A percentile compares a stretch with the other conserved stretches of the same genome.
phyloP scores from a whole-genome alignment of 441 rosid species.

The Manihot esculenta region DNA sequence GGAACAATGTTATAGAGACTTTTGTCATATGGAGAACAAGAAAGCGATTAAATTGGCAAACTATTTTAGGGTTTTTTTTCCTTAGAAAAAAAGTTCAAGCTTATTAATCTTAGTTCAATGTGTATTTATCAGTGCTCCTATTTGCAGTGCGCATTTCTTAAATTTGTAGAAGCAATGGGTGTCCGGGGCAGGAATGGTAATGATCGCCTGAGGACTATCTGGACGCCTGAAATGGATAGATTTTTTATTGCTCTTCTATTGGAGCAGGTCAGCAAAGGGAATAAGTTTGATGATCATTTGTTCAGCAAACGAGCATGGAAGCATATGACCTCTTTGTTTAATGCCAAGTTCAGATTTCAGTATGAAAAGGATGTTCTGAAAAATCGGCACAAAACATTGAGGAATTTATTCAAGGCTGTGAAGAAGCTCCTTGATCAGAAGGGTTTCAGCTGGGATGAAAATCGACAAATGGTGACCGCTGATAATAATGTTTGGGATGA shows the following conservation, averaged over 20 bases:
- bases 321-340: slow-evolving; percentile 61
- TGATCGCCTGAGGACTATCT: slow-evolving; percentile 68
- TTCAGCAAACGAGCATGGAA: slow-evolving; percentile 89
- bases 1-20: background rate
- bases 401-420: slow-evolving; percentile 59
- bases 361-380: slow-evolving; percentile 74
- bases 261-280: slow-evolving; percentile 69
- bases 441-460: slow-evolving; percentile 73
- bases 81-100: background rate
- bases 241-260: slow-evolving; percentile 68
- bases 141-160: slow-evolving; percentile 1
- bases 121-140: background rate
- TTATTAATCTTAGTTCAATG: background rate
- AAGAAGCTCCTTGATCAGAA: slow-evolving; percentile 52
- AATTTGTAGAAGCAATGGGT: slow-evolving; percentile 11
- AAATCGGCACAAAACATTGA: slow-evolving; percentile 63
- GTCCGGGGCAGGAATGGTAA: slow-evolving; percentile 31
- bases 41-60: too few relatives aligned
- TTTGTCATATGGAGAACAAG: background rate
- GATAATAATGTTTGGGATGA: slow-evolving; percentile 68
- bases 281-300: slow-evolving; percentile 65
- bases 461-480: slow-evolving; percentile 64
- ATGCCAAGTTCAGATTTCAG: slow-evolving; percentile 57
- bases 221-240: slow-evolving; percentile 88
- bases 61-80: background rate